Evolutionary conservation across 164 flowering plant species (phyloP), one percentile per base, ranked within the genome.

Genomic region (Echeveria elegans): DNA sequence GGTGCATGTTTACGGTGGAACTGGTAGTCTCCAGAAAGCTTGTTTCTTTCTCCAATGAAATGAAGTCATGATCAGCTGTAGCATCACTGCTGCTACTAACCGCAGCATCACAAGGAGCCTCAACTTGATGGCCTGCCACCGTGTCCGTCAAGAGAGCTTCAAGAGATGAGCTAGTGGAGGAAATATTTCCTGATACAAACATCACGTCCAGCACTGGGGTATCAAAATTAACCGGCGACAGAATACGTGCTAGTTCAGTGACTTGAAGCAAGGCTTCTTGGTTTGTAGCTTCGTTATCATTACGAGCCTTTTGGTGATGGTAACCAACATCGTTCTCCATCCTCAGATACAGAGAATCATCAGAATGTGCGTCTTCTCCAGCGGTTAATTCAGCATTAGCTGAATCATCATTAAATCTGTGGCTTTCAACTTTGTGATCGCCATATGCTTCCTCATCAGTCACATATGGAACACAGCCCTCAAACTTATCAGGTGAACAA

Each of bases 161-260:
- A 63, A 90, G 82, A 40, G 80, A 63, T 64, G 66, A 63, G 26
- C 60, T 68, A 14, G 59, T 0, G 24, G 28, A 24, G 28, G 61
- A 61, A 47, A 32, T 68, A 45, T 71, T 80, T 21, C 64, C 67
- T 8, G 80, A 66, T 24, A 38, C 52, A 72, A 88, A 90, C 48
- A 77, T 77, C 67, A 93, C 93, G 66, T 88, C 92, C 72, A 85
- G 73, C 37, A 88, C 68, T 19, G 90, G 81, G 63, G 70, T 64
- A 52, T 78, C 80, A 64, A 80, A 85, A 76, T 88, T 83, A 66
- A 87, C 74, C 4, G 28, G 30, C 43, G 77, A 73, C 21, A 77
- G 32, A 41, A 61, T 66, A 56, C 26, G 34, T 21, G 74, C 65
- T 19, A 71, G 67, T 29, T 70, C 68, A 18, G 74, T 63, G 52